Evolutionary conservation across 2,329 filamentous ascomycete genomes (phyloP).

Genomic region (Beauveria sp.): DNA sequence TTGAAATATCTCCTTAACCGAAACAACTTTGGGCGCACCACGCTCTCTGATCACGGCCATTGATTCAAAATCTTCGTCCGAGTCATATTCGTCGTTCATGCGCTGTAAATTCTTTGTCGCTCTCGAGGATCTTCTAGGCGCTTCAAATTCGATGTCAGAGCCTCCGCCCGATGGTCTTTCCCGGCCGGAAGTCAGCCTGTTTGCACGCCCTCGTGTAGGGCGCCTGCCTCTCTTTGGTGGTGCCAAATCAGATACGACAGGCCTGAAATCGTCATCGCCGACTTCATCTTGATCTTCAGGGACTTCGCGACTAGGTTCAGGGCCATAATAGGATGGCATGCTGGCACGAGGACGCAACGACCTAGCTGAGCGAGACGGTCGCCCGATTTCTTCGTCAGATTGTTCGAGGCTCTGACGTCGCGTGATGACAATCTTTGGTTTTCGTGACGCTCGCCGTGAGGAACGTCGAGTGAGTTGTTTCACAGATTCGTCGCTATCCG

Average conservation of each 20-base stretch:
- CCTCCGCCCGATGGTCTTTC: neutral
- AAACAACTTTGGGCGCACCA: constrained; percentile 46
- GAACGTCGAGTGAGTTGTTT: constrained; percentile 5
- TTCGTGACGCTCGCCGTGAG: constrained; percentile 8
- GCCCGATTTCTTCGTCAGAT: neutral
- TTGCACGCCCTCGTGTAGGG: constrained; percentile 14
- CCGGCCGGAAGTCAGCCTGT: neutral
- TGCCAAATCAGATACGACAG: constrained; percentile 31
- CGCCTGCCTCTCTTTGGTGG: constrained; percentile 18
- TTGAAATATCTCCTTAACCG: constrained; percentile 68
- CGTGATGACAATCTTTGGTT: constrained; percentile 4
- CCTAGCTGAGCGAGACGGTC: neutral
- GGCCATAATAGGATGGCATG: constrained; percentile 12
- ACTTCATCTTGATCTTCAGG: neutral
- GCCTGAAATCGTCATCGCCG: constrained; percentile 26
- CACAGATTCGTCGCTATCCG: constrained; percentile 17
- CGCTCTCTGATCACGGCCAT: constrained; percentile 36
- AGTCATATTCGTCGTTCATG: constrained; percentile 45
- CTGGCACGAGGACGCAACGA: constrained; percentile 19
- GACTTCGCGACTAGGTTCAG: neutral
- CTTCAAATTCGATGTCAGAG: constrained; percentile 40
- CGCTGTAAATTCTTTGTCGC: constrained; percentile 34
- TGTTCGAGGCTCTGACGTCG: neutral
- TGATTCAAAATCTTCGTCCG: constrained; percentile 48
- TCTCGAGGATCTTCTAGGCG: constrained; percentile 41